Base-by-base conservation (phyloP, 2,329 filamentous ascomycete species). In the Huntiella savannae region DNA sequence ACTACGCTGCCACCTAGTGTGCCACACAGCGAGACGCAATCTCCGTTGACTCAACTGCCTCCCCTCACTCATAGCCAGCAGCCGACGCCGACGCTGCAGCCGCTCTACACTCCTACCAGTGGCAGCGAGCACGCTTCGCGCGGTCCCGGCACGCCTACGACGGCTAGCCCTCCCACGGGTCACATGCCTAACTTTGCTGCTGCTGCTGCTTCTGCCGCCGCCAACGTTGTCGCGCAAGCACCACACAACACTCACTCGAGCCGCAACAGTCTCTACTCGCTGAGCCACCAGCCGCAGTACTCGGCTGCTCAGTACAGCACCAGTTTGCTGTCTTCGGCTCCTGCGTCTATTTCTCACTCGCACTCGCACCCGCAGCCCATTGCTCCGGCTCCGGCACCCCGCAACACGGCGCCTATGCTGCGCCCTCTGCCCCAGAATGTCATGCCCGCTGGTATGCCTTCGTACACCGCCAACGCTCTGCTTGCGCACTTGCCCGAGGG, bases 361-460 rank as follows among this genome's bases (percentile, higher is more conserved):
- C 70, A 77, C 54, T 75, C 76, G 46, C 81, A 84, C 59, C 79
- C 79, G 40, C 80, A 84, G 61, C 76, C 79, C 33, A 82, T 85
- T 57, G 81, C 81, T 38, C 80, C 81, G 12, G 81, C 81, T 37
- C 79, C 80, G 42, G 63, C 60, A 50, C 73, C 63, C 57, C 65
- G 67, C 36, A 69, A 72, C 34, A 65, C 65, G 15, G 73, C 75
- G 50, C 74, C 74, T 13, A 68, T 75, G 10, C 60, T 81, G 54
- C 75, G 78, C 45, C 77, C 78, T n/a, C 78, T 84, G 70, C 79
- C 80, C 11, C 71, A 78, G 1, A 73, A 74, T 54, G 65, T 77
- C 49, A 73, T 75, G 63, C 64, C 66, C 6, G 69, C 69, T 34
- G 65, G 77, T 55, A 46, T 53, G 38, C 33, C 46, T n/a, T 43